Percentiles rank a stretch among this genome's conserved stretches.
These are phyloP conservation scores for Meyerozyma guilliermondii DNA, from an alignment of 1,139 yeast species.

Conservation along the genomic window DNA sequence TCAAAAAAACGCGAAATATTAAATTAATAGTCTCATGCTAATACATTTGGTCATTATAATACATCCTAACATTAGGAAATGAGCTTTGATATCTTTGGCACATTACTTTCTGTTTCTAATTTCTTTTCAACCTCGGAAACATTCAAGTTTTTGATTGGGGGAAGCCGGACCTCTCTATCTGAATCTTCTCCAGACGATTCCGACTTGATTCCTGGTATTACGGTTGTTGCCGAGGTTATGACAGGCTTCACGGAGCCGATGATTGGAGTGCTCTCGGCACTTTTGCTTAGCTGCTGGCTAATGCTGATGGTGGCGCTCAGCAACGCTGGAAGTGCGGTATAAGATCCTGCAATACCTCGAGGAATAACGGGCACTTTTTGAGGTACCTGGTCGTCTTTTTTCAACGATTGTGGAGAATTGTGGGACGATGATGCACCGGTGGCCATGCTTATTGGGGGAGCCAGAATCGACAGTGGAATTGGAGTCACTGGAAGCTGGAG, in stretches of 20 bases:
- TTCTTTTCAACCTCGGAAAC: constrained; percentile 3
- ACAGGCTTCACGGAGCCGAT: not conserved
- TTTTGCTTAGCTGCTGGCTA: constrained; percentile 8
- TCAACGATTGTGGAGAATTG: constrained; percentile 7
- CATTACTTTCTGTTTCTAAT: constrained; percentile 13
- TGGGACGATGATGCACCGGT: constrained; percentile 12
- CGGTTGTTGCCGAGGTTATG: constrained; percentile 11
- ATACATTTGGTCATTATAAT: constrained; percentile 1
- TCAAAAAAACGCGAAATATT: constrained; percentile 4
- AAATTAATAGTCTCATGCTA: constrained; percentile 1
- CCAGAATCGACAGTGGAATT: constrained; percentile 3
- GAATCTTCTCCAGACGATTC: constrained; percentile 6
- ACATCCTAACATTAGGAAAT: constrained; percentile 14
- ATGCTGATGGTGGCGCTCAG: constrained; percentile 4
- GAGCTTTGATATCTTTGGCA: constrained; percentile 28
- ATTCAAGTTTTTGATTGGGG: constrained; percentile 18
- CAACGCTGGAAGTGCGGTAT: constrained; percentile 5
- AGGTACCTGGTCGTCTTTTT: constrained; percentile 3
- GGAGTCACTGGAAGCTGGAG: constrained; percentile 4
- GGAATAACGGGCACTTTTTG: constrained; percentile 5
- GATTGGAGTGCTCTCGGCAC: constrained; percentile 8
- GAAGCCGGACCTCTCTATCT: constrained; percentile 16
- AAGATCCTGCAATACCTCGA: not conserved
- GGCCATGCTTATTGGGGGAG: constrained; percentile 9
- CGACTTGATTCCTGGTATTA: constrained; percentile 10